Evolutionary conservation across 2,329 filamentous ascomycete species (phyloP), one percentile per base, ranked within the genome.

Genomic region (Aspergillus fijiensis): DNA sequence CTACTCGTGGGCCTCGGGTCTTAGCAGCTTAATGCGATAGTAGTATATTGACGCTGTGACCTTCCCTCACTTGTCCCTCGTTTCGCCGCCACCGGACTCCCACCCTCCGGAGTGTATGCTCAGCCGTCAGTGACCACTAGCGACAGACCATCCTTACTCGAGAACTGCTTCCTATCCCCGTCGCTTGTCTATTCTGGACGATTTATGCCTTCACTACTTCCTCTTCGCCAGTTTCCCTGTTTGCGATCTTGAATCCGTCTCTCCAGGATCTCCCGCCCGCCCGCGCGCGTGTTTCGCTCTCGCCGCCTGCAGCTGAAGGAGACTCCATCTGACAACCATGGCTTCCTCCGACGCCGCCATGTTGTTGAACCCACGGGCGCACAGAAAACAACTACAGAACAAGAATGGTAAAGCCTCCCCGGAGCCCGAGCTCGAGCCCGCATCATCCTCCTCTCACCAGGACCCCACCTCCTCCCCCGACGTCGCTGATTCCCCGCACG

Each of bases 311-410:
- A 16, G 16, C 16, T 19, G 39, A 16, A 45, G 39, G 14, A 45
- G 39, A 19, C 16, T n/a, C n/a, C 6, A 45, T 45, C 39, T 45
- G 39, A 45, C 39, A 60, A 69, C 39, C 57, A 78, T 78, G 76
- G 74, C 74, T 48, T 74, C 74, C 49, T 74, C 74, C 35, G 71
- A 75, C 55, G 75, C 79, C 35, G 76, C 75, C 48, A 72, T 79
- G 71, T 72, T 80, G 31, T 67, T 80, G 59, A 73, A 81, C 64
- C 78, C 79, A 16, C 77, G 77, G 65, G 71, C 70, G 33, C 73
- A 76, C 59, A 79, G 70, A 61, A 76, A 74, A 61, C 72, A 73
- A 51, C 63, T 70, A 3, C 67, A 75, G 47, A 61, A 65, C 6
- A 72, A 73, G 39, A 65, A 67, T 10, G 74, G 74, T 67, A 75